phyloP scores from a whole-genome alignment of 169 alveolate genomes.

The Eimeria maxima region DNA sequence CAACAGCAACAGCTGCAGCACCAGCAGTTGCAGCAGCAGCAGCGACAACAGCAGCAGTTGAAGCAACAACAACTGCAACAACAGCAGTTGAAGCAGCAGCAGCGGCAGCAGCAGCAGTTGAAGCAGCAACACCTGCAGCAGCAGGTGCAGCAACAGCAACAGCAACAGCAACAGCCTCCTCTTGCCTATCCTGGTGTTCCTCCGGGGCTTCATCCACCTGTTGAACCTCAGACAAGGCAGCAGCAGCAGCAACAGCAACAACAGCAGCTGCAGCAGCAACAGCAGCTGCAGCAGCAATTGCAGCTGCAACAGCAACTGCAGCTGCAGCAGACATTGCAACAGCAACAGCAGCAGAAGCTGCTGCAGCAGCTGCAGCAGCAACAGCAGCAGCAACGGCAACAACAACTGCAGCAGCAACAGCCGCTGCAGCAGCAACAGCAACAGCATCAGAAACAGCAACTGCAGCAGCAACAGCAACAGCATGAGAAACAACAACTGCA shows the following conservation, averaged over 20 bases:
- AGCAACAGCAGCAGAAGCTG: not conserved
- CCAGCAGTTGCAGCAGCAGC: constrained; percentile 39
- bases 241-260: constrained; percentile 27
- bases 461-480: not conserved
- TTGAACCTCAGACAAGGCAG: not conserved
- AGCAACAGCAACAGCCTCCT: constrained; percentile 5
- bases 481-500: no score
- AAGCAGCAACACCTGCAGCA: no score
- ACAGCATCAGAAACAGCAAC: not conserved
- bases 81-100: not conserved
- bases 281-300: constrained; percentile 14
- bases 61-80: not conserved
- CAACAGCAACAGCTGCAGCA: not conserved
- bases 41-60: constrained; percentile 21
- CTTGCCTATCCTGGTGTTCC: not conserved
- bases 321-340: not conserved
- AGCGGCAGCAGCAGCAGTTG: not conserved
- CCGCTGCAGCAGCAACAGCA: constrained; percentile 35
- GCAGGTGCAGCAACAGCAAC: constrained; percentile 30
- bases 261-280: constrained; percentile 2
- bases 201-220: not conserved
- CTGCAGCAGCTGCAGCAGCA: not conserved
- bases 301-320: constrained; percentile 10
- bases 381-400: not conserved
- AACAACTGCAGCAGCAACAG: constrained; percentile 18